Percentiles rank a stretch among this genome's conserved stretches.
phyloP scores from a whole-genome alignment of 78 protist species.

The Guillardia theta region DNA sequence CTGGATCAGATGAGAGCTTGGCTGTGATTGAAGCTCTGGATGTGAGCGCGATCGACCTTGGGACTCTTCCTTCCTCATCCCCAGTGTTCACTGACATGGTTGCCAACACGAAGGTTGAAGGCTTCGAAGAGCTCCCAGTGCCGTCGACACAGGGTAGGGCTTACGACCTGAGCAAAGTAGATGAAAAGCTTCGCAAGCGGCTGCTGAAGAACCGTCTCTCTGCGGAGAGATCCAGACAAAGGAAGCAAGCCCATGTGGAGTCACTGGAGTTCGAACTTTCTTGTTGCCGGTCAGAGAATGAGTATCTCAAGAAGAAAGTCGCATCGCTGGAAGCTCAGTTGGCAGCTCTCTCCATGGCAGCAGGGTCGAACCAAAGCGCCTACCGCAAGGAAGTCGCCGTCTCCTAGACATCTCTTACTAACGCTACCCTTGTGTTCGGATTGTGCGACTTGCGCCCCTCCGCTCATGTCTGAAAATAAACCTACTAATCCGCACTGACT shows the following conservation, averaged over 20 bases:
- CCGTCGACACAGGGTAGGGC: constrained; percentile 29
- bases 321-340: not conserved
- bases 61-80: not conserved
- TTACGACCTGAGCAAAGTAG: constrained; percentile 20
- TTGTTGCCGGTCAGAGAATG: not conserved
- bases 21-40: not conserved
- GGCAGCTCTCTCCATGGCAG: too few relatives aligned
- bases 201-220: constrained; percentile 10
- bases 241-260: constrained; percentile 40
- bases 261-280: not conserved
- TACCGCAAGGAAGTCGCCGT: too few relatives aligned
- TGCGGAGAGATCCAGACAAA: constrained; percentile 18
- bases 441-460: too few relatives aligned
- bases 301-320: not conserved
- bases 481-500: too few relatives aligned
- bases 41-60: not conserved
- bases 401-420: too few relatives aligned
- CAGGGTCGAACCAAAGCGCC: too few relatives aligned
- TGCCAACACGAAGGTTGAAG: not conserved
- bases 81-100: not conserved
- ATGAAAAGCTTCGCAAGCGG: constrained; percentile 4
- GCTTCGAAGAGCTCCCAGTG: not conserved
- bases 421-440: too few relatives aligned
- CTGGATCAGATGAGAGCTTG: not conserved
- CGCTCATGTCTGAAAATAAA: too few relatives aligned